These are phyloP conservation scores for Globisporangium megalacanthum DNA, from an alignment of 352 stramenopile species.

Conservation along the genomic window DNA sequence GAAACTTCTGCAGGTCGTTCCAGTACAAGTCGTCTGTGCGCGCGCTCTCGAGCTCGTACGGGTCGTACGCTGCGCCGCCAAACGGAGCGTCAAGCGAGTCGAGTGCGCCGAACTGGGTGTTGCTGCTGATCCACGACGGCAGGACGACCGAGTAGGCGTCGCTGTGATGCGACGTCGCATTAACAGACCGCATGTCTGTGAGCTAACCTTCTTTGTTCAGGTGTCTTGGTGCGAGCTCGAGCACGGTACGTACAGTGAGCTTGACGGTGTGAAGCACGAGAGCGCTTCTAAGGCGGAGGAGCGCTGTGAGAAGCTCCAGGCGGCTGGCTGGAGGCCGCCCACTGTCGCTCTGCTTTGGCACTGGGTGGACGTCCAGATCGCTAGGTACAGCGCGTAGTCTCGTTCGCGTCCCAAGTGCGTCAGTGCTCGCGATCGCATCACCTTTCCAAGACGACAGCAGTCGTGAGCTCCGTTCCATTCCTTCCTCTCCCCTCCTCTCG, in stretches of 20 bases:
- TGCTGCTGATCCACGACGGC: constrained; percentile 35
- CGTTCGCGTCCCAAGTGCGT: constrained; percentile 58
- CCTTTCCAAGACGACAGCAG: constrained; percentile 16
- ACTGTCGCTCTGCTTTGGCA: constrained; percentile 7
- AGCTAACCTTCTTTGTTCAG: neutral
- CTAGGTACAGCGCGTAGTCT: constrained; percentile 60
- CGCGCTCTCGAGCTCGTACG: constrained; percentile 64
- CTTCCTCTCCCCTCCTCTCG: neutral
- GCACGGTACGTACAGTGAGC: constrained; percentile 6
- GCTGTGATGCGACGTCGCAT: constrained; percentile 10
- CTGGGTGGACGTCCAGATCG: constrained; percentile 28
- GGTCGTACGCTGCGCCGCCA: constrained; percentile 29
- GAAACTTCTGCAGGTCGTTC: constrained; percentile 73
- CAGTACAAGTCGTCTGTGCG: constrained; percentile 69
- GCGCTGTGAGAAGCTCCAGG: constrained; percentile 6
- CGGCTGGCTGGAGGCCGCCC: neutral
- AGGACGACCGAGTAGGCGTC: constrained; percentile 29
- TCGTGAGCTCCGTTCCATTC: too few relatives aligned
- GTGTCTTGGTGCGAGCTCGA: neutral
- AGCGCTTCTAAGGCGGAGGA: constrained; percentile 6
- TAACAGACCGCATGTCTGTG: neutral
- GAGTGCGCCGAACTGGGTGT: constrained; percentile 21
- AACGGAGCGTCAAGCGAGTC: neutral
- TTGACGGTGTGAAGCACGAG: constrained; percentile 1
- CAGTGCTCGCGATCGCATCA: constrained; percentile 57